Evolutionary conservation across 2,329 filamentous ascomycete species (phyloP), one percentile per base, ranked within the genome.

Genomic region (Pseudocercospora fijiensis): DNA sequence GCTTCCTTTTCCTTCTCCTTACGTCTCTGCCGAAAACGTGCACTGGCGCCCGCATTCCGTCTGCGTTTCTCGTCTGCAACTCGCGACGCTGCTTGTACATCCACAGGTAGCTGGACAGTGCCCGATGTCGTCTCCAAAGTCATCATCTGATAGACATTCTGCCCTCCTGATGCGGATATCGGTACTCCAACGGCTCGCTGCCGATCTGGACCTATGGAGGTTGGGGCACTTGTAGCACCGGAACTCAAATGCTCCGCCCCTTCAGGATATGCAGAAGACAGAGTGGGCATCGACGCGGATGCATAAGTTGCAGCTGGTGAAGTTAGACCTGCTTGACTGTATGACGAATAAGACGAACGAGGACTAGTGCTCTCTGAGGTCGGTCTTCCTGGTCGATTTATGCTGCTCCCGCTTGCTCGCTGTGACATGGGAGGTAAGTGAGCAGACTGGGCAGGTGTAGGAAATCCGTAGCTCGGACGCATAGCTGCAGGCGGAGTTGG

Each of bases 31-130:
- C 92, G 85, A 69, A 96, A 95, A 64, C 92, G 85, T 55, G 91
- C 91, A 62, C 91, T 96, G 5, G 92, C 92, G 55, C 90, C 90
- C 45, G 92, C 92, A 73, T 96, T 96, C 58, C 91, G 86, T 75
- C 90, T 88, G 61, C 92, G 84, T 78, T 95, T 96, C 76, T 96
- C 91, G 72, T 95, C 90, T 43, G 91, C 90, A 71, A 91, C 87
- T 69, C 88, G 89, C 11, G 92, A 96, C 11, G 89, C 92, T 71
- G 91, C 89, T 69, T 91, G 89, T 49, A 90, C 87, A 74, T 96
- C 91, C 9, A 94, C 87, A 13, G 88, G 88, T 56, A 93, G 86
- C 67, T 83, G 80, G 60, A 85, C 82, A 41, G 80, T 78, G 18
- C 83, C 83, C 51, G 80, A 77, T 58, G 79, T 79, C 16, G 81